A percentile compares a stretch with the other conserved stretches of the same genome.
Conservation (phyloP, 176 grass and related monocot genomes). For the Triticum urartu region DNA sequence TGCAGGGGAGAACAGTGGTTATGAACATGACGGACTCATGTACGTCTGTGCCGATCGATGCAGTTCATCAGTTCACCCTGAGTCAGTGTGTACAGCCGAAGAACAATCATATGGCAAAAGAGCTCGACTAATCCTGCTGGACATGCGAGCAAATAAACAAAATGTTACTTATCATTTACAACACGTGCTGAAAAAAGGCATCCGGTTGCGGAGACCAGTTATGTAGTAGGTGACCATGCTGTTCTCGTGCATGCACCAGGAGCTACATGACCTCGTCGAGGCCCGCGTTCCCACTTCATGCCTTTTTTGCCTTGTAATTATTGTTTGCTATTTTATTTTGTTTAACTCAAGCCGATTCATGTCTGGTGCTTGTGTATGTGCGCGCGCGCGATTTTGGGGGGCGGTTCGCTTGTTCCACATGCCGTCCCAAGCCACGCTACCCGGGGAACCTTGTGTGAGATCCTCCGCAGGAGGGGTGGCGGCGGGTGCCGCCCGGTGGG, state of each 20-base stretch:
- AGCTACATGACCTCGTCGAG: neutral
- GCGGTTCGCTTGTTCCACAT: too few relatives aligned
- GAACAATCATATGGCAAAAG: neutral
- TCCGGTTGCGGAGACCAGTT: neutral
- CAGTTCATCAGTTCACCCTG: neutral
- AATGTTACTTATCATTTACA: neutral
- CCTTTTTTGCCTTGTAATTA: too few relatives aligned
- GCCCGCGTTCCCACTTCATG: too few relatives aligned
- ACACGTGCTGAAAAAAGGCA: constrained; percentile 25
- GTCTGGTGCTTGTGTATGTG: too few relatives aligned
- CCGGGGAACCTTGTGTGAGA: too few relatives aligned
- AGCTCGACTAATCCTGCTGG: neutral
- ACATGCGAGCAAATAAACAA: neutral
- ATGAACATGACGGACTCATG: constrained; percentile 7
- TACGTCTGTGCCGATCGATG: neutral
- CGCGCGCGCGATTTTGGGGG: too few relatives aligned
- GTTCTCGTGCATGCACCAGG: neutral
- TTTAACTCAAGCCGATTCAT: too few relatives aligned
- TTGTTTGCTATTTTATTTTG: too few relatives aligned
- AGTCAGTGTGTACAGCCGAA: neutral
- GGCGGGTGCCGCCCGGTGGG: too few relatives aligned
- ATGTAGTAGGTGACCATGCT: neutral
- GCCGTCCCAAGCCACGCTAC: too few relatives aligned
- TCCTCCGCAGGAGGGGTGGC: too few relatives aligned
- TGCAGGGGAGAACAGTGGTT: neutral